These are phyloP conservation scores for Lichtheimia hyalospora DNA, from an alignment of 371 early-diverging fungal genomes.

Conservation along the genomic window DNA sequence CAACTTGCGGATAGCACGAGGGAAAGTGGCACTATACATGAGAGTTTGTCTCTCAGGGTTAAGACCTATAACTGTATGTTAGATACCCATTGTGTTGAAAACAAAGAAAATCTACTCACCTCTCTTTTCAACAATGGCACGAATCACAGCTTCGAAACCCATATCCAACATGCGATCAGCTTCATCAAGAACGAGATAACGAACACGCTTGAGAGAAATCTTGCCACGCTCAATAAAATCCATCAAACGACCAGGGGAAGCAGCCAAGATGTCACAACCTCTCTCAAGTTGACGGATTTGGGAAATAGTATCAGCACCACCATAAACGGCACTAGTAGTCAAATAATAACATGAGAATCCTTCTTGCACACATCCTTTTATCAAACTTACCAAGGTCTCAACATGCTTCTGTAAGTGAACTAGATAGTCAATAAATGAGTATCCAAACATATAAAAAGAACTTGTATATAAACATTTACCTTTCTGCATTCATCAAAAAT, in stretches of 20 bases:
- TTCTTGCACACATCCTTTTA: background rate
- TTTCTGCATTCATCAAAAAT: slow-evolving; percentile 28
- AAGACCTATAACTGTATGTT: slow-evolving; percentile 12
- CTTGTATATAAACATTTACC: background rate
- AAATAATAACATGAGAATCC: background rate
- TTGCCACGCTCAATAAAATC: slow-evolving; percentile 87
- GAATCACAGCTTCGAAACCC: slow-evolving; percentile 97
- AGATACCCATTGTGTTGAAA: slow-evolving; percentile 21
- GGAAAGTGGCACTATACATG: slow-evolving; percentile 99
- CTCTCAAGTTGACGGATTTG: slow-evolving; percentile 81
- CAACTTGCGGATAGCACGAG: slow-evolving; percentile 86
- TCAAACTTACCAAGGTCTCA: slow-evolving; percentile 27
- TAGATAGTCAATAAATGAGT: background rate
- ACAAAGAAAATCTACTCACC: slow-evolving; percentile 43
- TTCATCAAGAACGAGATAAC: slow-evolving; percentile 95
- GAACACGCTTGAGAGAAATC: slow-evolving; percentile 78
- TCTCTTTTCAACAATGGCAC: slow-evolving; percentile 88
- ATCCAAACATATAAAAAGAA: too few relatives aligned
- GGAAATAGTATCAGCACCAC: slow-evolving; percentile 84
- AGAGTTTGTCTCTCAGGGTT: slow-evolving; percentile 92
- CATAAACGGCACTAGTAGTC: slow-evolving; percentile 74
- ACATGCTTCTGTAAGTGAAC: slow-evolving; percentile 28
- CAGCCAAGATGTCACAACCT: slow-evolving; percentile 96
- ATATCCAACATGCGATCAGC: slow-evolving; percentile 99
- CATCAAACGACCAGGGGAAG: slow-evolving; percentile 97